Conservation (phyloP, 352 stramenopile species). For the Phytophthora tubulina region DNA sequence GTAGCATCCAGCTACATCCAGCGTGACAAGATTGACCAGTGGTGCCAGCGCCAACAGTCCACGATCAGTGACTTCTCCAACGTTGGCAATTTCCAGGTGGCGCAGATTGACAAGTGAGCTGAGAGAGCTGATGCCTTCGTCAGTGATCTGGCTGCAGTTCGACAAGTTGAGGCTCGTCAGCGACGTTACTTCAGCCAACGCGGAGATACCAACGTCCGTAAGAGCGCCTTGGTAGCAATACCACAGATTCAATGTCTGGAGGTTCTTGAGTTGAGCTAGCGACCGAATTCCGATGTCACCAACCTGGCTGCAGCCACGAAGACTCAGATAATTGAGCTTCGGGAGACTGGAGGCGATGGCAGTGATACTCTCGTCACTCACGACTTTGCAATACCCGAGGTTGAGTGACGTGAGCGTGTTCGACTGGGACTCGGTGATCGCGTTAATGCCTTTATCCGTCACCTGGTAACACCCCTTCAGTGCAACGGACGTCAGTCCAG, state of each 20-base stretch:
- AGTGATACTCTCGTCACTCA: constrained; percentile 69
- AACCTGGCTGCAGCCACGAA: constrained; percentile 70
- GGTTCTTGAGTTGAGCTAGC: constrained; percentile 45
- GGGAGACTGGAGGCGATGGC: constrained; percentile 51
- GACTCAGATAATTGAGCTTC: constrained; percentile 62
- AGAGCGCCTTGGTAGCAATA: constrained; percentile 86
- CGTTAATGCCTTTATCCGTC: constrained; percentile 53
- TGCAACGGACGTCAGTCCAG: constrained; percentile 49
- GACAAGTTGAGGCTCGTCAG: constrained; percentile 79
- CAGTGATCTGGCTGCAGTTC: constrained; percentile 84
- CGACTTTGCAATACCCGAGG: constrained; percentile 80
- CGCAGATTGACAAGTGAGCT: constrained; percentile 65
- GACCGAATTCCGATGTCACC: constrained; percentile 61
- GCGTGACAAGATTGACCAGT: constrained; percentile 63
- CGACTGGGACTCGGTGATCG: constrained; percentile 37
- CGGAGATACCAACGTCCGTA: constrained; percentile 67
- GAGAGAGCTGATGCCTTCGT: constrained; percentile 62
- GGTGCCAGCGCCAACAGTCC: constrained; percentile 62
- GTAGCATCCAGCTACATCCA: constrained; percentile 84
- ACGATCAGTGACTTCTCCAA: constrained; percentile 75
- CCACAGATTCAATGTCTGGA: constrained; percentile 79
- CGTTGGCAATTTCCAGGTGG: constrained; percentile 79
- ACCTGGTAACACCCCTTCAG: constrained; percentile 82
- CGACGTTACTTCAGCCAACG: constrained; percentile 56
- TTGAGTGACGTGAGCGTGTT: constrained; percentile 65